Percentiles rank a stretch among this genome's conserved stretches.
These are phyloP conservation scores for Zopfochytrium polystomum DNA, from an alignment of 371 early-diverging fungal genomes.

Conservation along the genomic window DNA sequence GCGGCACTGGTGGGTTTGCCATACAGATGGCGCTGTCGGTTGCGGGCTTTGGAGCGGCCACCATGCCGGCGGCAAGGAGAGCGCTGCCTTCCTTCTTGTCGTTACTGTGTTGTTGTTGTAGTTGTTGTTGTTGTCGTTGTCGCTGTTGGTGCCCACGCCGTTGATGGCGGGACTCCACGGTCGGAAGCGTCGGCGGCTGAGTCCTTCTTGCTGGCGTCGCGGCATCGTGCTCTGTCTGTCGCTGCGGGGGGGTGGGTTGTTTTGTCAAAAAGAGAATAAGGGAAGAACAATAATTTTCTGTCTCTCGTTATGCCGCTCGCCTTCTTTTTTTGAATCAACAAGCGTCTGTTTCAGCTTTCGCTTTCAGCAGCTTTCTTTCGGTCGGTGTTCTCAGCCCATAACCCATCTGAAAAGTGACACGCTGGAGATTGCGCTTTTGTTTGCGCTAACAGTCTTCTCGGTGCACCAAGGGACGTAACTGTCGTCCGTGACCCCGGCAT, in stretches of 20 bases:
- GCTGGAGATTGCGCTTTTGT: too few species aligned
- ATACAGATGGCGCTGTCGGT: too few species aligned
- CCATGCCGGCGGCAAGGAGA: constrained; percentile 8
- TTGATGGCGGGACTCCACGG: background rate
- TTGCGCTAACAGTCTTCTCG: too few species aligned
- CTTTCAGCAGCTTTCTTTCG: constrained; percentile 89
- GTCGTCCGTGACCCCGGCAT: too few species aligned
- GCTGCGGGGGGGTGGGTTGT: background rate
- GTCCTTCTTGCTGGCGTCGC: background rate
- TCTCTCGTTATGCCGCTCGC: constrained; percentile 3
- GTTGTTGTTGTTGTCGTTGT: constrained; percentile 3
- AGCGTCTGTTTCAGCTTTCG: constrained; percentile 75
- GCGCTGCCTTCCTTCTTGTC: constrained; percentile 6
- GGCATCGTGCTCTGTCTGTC: background rate
- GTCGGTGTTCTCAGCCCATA: too few species aligned
- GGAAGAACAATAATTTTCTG: constrained; percentile 1
- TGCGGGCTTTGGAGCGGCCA: constrained; percentile 28
- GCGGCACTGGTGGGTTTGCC: too few species aligned
- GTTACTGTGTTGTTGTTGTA: constrained; percentile 14
- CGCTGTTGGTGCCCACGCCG: background rate
- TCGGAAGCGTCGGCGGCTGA: background rate
- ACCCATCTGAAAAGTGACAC: too few species aligned
- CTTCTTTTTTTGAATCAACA: constrained; percentile 45
- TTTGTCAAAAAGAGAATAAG: background rate
- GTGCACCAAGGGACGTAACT: too few species aligned